These are phyloP conservation scores for Nepenthes gracilis DNA, from an alignment of 148 eudicot genomes.

Conservation along the genomic window DNA sequence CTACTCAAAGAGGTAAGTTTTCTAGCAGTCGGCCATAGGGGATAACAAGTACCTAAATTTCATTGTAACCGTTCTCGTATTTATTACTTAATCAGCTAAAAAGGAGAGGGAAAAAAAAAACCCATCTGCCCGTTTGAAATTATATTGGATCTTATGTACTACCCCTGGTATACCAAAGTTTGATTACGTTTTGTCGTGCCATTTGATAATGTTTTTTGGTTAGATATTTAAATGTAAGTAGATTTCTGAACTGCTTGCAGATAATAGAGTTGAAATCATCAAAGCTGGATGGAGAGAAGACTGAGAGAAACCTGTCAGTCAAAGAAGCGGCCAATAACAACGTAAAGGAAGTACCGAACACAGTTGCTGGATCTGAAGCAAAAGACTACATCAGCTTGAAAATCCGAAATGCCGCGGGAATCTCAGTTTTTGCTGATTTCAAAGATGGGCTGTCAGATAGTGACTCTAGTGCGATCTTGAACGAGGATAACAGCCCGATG, in stretches of 20 bases:
- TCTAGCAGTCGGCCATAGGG: too few species aligned
- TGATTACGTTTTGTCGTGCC: background rate
- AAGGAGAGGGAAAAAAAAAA: too few species aligned
- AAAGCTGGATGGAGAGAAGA: background rate
- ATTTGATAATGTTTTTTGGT: background rate
- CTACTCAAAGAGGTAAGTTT: background rate
- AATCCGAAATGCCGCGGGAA: too few species aligned
- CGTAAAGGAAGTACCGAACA: background rate
- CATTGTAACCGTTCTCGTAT: background rate
- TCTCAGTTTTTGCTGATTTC: constrained; percentile 13
- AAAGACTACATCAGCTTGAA: too few species aligned
- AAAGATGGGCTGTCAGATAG: constrained; percentile 76
- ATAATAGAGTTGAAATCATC: background rate
- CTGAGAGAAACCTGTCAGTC: background rate
- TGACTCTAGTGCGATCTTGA: constrained; percentile 79
- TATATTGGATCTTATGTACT: background rate
- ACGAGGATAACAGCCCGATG: constrained; percentile 51
- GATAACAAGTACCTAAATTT: too few species aligned
- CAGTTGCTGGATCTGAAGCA: too few species aligned
- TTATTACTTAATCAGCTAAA: too few species aligned
- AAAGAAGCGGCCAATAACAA: background rate
- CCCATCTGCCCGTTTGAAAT: too few species aligned
- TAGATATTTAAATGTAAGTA: background rate
- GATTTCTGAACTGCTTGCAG: background rate
- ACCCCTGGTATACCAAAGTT: background rate